A percentile compares a stretch with the other conserved stretches of the same genome.
These are phyloP conservation scores for Alternaria sp. DNA, from an alignment of 2,329 filamentous ascomycete species.

Conservation along the genomic window DNA sequence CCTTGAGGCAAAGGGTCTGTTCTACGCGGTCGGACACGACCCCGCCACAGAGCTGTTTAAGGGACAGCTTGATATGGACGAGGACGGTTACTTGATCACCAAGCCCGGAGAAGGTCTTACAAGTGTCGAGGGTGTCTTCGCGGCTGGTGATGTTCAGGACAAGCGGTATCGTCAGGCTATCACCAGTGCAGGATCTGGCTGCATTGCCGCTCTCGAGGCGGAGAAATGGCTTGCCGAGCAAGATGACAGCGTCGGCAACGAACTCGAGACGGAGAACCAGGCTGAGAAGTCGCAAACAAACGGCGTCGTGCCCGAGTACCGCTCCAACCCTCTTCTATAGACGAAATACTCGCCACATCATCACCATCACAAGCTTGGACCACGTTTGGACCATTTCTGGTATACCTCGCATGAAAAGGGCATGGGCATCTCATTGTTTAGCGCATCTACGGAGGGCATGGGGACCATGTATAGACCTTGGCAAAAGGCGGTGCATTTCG, in stretches of 20 bases:
- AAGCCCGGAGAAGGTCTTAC: conserved; percentile 88
- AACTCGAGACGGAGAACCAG: conserved; percentile 59
- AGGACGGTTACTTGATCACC: conserved; percentile 90
- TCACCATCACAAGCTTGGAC: background rate
- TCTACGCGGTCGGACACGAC: conserved; percentile 97
- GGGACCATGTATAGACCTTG: conserved; percentile 25
- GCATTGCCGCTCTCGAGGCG: conserved; percentile 92
- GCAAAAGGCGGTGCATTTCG: conserved; percentile 17
- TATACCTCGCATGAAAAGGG: conserved; percentile 19
- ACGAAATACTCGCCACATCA: conserved; percentile 3
- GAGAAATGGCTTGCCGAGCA: conserved; percentile 89
- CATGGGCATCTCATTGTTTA: conserved; percentile 23
- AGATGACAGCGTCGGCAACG: conserved; percentile 63
- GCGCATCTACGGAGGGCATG: conserved; percentile 4
- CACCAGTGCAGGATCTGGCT: conserved; percentile 94
- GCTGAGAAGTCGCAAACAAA: conserved; percentile 60
- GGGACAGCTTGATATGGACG: conserved; percentile 86
- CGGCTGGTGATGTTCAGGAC: conserved; percentile 97
- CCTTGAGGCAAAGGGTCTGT: conserved; percentile 89
- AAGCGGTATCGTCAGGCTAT: conserved; percentile 98
- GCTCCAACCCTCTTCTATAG: conserved; percentile 69
- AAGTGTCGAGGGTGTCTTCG: conserved; percentile 90
- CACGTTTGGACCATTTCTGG: conserved; percentile 13
- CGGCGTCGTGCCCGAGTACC: conserved; percentile 67
- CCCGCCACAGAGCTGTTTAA: conserved; percentile 91